Percentiles rank a stretch among this genome's conserved stretches.
These are phyloP conservation scores for Boechera stricta DNA, from an alignment of 345 rosid genomes.

Conservation along the genomic window DNA sequence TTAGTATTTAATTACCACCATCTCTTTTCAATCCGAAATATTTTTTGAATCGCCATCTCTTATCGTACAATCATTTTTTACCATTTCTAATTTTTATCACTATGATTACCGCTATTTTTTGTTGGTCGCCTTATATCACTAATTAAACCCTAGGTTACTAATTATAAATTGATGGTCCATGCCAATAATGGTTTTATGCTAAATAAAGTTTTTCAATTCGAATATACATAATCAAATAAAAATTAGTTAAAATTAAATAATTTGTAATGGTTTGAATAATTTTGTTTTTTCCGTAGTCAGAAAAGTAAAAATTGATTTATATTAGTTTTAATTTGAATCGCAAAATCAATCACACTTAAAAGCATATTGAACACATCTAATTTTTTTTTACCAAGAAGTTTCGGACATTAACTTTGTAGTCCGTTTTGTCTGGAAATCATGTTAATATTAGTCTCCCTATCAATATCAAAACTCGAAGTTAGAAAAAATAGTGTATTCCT, in stretches of 20 bases:
- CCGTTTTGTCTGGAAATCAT: too few relatives aligned
- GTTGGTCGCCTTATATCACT: background rate
- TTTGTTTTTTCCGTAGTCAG: too few relatives aligned
- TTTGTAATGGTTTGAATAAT: background rate
- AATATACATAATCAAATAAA: too few relatives aligned
- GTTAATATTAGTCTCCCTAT: background rate
- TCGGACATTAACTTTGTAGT: background rate
- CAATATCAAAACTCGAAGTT: background rate
- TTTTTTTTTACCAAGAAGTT: too few relatives aligned
- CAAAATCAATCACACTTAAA: background rate
- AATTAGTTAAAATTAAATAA: background rate
- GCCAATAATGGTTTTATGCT: too few relatives aligned
- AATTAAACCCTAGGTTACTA: too few relatives aligned
- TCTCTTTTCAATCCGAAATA: too few relatives aligned
- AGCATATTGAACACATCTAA: background rate
- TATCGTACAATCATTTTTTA: background rate
- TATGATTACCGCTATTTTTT: background rate
- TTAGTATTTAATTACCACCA: too few relatives aligned
- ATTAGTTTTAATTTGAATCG: background rate
- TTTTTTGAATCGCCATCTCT: too few relatives aligned
- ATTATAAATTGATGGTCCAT: background rate
- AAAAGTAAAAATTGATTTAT: background rate
- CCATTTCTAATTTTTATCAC: too few relatives aligned
- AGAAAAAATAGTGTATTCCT: too few relatives aligned
- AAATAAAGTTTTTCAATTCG: too few relatives aligned